A percentile compares a stretch with the other conserved stretches of the same genome.
Evolutionary conservation across 306 rosid genomes (phyloP).

Genomic region (Quercus engelmannii): DNA sequence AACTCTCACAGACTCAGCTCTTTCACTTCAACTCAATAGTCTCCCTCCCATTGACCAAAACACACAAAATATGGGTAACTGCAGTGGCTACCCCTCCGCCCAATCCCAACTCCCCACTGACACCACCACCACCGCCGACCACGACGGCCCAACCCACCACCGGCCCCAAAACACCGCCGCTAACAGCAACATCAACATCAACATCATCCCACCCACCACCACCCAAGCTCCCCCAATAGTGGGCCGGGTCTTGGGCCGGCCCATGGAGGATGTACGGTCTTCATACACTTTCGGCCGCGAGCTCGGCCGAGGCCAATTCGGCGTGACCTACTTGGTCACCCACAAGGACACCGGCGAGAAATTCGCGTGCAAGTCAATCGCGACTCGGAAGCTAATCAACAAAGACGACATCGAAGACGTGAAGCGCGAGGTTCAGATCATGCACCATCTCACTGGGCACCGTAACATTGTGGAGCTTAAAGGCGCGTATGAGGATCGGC

Average conservation of each 20-base stretch:
- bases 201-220: constrained; percentile 49
- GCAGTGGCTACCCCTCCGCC: constrained; percentile 33
- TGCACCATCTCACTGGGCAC: constrained; percentile 98
- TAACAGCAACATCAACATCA: constrained; percentile 27
- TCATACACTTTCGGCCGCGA: constrained; percentile 81
- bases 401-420: constrained; percentile 80
- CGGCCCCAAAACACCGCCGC: constrained; percentile 23
- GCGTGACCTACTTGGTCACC: constrained; percentile 77
- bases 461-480: constrained; percentile 85
- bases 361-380: constrained; percentile 93
- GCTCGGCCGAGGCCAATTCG: constrained; percentile 96
- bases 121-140: background rate
- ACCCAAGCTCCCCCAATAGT: background rate
- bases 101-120: background rate
- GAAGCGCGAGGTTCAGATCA: constrained; percentile 93
- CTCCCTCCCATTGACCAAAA: constrained; percentile 23
- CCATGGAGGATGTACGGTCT: constrained; percentile 74
- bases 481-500: constrained; percentile 91
- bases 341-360: constrained; percentile 63
- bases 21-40: background rate
- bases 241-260: constrained; percentile 85
- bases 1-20: background rate
- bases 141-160: constrained; percentile 8
- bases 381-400: constrained; percentile 67
- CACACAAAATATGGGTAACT: constrained; percentile 52